A percentile compares a stretch with the other conserved stretches of the same genome.
These are phyloP conservation scores for Nemania sp. DNA, from an alignment of 2,329 filamentous ascomycete species.

Conservation along the genomic window DNA sequence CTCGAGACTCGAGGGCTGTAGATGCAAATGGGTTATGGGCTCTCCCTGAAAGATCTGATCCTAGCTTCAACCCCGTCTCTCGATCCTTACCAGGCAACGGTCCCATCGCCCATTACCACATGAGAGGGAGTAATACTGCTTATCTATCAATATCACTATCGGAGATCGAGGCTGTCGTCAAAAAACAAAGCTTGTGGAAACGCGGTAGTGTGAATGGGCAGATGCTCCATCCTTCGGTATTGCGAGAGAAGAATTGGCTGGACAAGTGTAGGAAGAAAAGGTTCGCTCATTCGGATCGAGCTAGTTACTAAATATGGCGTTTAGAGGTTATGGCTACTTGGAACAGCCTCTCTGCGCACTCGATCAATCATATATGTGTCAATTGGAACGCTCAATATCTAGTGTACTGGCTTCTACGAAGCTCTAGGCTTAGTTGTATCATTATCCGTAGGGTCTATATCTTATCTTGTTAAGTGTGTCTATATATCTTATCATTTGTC, in stretches of 20 bases:
- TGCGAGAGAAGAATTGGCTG: constrained; percentile 33
- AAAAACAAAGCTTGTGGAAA: constrained; percentile 34
- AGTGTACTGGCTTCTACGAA: too few species aligned
- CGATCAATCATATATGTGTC: background rate
- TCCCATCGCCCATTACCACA: background rate
- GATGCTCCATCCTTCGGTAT: constrained; percentile 9
- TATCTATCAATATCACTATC: background rate
- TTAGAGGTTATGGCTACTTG: constrained; percentile 7
- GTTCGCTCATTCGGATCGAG: constrained; percentile 33
- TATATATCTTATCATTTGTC: constrained; percentile 13
- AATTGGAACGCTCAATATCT: too few species aligned
- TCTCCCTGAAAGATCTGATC: background rate
- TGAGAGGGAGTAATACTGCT: background rate
- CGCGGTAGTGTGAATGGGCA: constrained; percentile 3
- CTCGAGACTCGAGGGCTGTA: background rate
- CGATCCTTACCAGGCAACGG: background rate
- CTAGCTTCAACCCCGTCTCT: background rate
- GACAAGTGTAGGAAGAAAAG: constrained; percentile 33
- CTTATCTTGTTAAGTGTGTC: too few species aligned
- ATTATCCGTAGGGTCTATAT: too few species aligned
- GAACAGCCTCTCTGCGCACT: background rate
- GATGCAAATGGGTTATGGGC: constrained; percentile 13
- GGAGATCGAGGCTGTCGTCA: constrained; percentile 15
- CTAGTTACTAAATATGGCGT: too few species aligned
- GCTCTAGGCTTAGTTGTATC: background rate